Evolutionary conservation across 257 asterid genomes (phyloP), one percentile per base, ranked within the genome.

Genomic region (Rauvolfia tetraphylla): DNA sequence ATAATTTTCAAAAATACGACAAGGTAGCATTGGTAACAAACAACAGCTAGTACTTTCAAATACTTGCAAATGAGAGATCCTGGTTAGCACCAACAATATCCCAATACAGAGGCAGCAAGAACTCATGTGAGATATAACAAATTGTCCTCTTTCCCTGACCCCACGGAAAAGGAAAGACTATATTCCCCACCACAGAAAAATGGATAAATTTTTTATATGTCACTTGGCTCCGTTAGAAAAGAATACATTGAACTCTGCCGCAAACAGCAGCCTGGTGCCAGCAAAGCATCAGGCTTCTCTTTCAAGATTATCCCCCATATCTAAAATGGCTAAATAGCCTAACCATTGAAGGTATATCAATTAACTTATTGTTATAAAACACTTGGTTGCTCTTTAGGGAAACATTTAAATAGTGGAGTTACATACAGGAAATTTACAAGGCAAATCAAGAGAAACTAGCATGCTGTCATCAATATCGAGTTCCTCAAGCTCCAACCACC

Each of bases 401-500:
- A 22, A 31, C 51, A 22, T 67, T 11, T 34, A 36, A 67, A 67
- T 67, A 51, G 33, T 33, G 70, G 25, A 22, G 31, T 38, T 5
- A 38, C 72, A 5, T 67, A 67, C 97, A 46, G 98, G 97, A 83
- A 95, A 90, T 92, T 88, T 95, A 88, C 81, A 75, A 76, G 93
- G 92, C 84, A 95, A 83, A 85, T 93, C 96, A 62, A 93, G 96
- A 79, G 93, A 90, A 46, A 81, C 78, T 17, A 93, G 92, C 85
- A 79, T 66, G 58, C 76, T 78, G 80, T 93, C 99, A 74, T 91
- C 93, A 48, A 95, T 87, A 67, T 84, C 93, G 73, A 89, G 92
- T 77, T 87, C 98, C 81, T 95, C 99, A 51, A 92, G 93, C 84
- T 95, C 99, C 93, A 92, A 89, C 99, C 99, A 95, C 87, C 84